Evolutionary conservation across 345 rosid species (phyloP).

Genomic region (Eucalyptus sp.): DNA sequence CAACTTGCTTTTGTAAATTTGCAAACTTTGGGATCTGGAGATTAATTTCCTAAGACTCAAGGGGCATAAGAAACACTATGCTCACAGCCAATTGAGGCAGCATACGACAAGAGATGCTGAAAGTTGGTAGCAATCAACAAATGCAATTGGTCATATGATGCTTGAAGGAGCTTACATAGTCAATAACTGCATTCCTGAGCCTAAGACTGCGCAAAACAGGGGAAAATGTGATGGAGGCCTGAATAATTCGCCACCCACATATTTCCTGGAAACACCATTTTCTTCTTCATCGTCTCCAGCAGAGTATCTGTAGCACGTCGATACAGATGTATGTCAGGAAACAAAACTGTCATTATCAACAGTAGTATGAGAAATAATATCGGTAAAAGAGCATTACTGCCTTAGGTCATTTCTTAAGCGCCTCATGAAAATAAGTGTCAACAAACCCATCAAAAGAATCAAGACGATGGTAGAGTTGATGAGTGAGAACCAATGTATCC

Average conservation of each 20-base stretch:
- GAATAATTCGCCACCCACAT: constrained; percentile 65
- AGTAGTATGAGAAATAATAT: not conserved
- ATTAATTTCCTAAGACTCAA: no score
- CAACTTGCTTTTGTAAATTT: no score
- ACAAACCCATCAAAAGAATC: constrained; percentile 47
- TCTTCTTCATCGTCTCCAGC: constrained; percentile 68
- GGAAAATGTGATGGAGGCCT: constrained; percentile 48
- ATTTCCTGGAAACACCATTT: constrained; percentile 74
- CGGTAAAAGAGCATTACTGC: constrained; percentile 23
- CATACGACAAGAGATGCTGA: not conserved
- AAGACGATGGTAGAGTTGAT: constrained; percentile 40
- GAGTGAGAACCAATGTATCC: constrained; percentile 66
- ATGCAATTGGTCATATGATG: not conserved
- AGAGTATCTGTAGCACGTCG: constrained; percentile 18
- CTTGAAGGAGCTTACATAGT: constrained; percentile 42
- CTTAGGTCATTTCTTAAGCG: constrained; percentile 58
- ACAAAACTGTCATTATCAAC: not conserved
- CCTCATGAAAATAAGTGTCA: constrained; percentile 40
- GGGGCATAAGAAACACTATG: not conserved
- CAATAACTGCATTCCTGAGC: constrained; percentile 67
- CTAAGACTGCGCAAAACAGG: constrained; percentile 66
- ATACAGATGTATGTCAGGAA: not conserved
- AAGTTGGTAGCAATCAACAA: not conserved
- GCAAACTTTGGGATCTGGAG: no score
- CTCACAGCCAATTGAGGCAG: not conserved